These are phyloP conservation scores for Aspergillus sp. DNA, from an alignment of 2,329 filamentous ascomycete genomes.

Conservation along the genomic window DNA sequence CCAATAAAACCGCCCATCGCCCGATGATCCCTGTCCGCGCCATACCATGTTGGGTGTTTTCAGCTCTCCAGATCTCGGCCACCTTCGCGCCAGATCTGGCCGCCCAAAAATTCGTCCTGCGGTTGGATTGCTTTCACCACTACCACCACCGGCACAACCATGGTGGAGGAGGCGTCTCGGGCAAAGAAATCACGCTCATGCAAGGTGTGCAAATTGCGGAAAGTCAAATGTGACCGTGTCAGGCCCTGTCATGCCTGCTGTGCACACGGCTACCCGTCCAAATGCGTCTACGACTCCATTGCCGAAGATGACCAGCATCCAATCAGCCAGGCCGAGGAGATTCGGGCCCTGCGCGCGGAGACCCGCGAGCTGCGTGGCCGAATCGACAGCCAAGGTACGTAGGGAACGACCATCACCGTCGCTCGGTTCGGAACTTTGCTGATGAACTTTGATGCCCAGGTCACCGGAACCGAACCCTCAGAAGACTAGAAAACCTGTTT, in stretches of 20 bases:
- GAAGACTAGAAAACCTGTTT: slow-evolving; percentile 24
- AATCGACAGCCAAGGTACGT: slow-evolving; percentile 20
- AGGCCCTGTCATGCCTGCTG: slow-evolving; percentile 32
- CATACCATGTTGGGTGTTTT: not conserved
- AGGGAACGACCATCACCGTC: not conserved
- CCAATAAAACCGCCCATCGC: not conserved
- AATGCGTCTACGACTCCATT: slow-evolving; percentile 27
- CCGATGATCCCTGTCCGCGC: not conserved
- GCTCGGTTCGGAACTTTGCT: slow-evolving; percentile 5
- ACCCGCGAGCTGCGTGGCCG: slow-evolving; percentile 22
- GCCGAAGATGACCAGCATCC: slow-evolving; percentile 25
- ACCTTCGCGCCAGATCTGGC: slow-evolving; percentile 19
- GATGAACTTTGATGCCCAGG: slow-evolving; percentile 4
- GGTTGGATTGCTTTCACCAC: slow-evolving; percentile 16
- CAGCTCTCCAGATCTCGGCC: slow-evolving; percentile 20
- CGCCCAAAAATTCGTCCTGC: slow-evolving; percentile 16
- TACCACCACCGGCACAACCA: slow-evolving; percentile 7
- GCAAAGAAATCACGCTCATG: slow-evolving; percentile 27
- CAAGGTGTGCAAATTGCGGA: slow-evolving; percentile 29
- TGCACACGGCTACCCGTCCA: slow-evolving; percentile 30
- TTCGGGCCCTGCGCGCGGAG: slow-evolving; percentile 24
- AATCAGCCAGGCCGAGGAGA: slow-evolving; percentile 29
- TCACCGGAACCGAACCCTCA: slow-evolving; percentile 11
- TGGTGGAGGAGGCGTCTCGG: slow-evolving; percentile 15
- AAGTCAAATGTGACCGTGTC: slow-evolving; percentile 33